Base-by-base conservation (phyloP, 192 early-diverging fungal species). In the Backusella morwellensis region DNA sequence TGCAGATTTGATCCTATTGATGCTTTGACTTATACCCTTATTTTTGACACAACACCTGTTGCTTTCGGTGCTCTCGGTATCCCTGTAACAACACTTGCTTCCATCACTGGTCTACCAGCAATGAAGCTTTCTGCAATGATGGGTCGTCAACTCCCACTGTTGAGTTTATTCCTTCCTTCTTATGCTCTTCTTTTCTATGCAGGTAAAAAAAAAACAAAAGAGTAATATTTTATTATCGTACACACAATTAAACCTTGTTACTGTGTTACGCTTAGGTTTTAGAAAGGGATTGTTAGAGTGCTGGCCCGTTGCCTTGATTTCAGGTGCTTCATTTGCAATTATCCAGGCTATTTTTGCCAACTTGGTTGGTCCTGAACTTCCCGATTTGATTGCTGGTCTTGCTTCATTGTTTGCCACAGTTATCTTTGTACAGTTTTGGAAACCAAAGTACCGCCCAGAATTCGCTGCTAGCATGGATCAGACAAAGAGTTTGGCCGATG, bases 301-400 rank as follows among this genome's bases (percentile, higher is more conserved):
- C 38, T 83, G 82, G 82, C 82, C 82, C 19, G 73, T 70, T 14
- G 78, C 66, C 21, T 34, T 74, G 5, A 59, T 83, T 35, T 72
- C 78, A 21, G 82, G 82, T 32, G 8, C 75, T 9, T 83, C 82
- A 19, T 83, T 83, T 78, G 68, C 82, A 44, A 40, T 80, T 3
- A 70, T 77, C 35, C 82, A 83, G 42, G 76, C 36, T n/a, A 56
- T 81, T 26, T 81, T 81, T 63, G 34, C 82, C 29, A 83, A 83
- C 32, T 67, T 83, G 11, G 82, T 83, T 35, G 82, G 82, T 9
- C 82, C 82, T 63, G 82, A 83, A 75, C 59, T 83, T 29, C 82
- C 82, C 14, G 82, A 83, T 66, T 52, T 83, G 14, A 75, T 83
- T 70, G 82, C 82, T 54, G 82, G 78, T 56, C 50, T 83, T 29